Percentiles rank a stretch among this genome's conserved stretches.
Evolutionary conservation across 2,329 filamentous ascomycete genomes (phyloP).

Genomic region (Sporothrix pallida): DNA sequence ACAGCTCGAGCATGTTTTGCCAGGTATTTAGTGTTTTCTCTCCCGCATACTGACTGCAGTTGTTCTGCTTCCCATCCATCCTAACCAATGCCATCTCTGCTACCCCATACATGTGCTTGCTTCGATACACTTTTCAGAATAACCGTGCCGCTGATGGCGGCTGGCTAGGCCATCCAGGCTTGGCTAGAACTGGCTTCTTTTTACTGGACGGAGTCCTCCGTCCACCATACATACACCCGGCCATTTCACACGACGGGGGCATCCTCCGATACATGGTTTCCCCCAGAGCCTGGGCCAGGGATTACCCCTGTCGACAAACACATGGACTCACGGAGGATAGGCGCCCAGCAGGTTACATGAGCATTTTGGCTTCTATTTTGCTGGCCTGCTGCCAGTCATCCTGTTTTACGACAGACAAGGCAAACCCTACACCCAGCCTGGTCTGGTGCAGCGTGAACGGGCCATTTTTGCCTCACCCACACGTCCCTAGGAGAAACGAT

Average conservation of each 20-base stretch:
- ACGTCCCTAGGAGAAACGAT: background rate
- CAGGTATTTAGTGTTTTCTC: background rate
- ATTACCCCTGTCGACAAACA: constrained; percentile 25
- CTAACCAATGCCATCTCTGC: background rate
- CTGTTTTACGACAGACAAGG: background rate
- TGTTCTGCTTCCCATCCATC: background rate
- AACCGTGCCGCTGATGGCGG: constrained; percentile 18
- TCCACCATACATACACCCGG: background rate
- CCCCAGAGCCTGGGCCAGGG: constrained; percentile 13
- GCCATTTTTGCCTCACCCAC: background rate
- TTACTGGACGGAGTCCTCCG: background rate
- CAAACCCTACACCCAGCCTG: background rate
- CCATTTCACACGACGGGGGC: background rate
- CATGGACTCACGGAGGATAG: constrained; percentile 22
- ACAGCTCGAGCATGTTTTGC: background rate
- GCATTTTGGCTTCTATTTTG: background rate
- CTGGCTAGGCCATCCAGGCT: background rate
- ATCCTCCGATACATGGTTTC: background rate
- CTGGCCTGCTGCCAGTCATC: background rate
- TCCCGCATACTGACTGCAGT: background rate
- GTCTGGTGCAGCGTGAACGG: background rate
- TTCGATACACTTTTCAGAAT: constrained; percentile 7
- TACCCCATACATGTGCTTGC: background rate
- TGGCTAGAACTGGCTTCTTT: background rate
- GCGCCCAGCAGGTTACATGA: constrained; percentile 14